Percentiles rank a stretch among this genome's conserved stretches.
These are phyloP conservation scores for Colletotrichum somersetense DNA, from an alignment of 2,329 filamentous ascomycete genomes.

Conservation along the genomic window DNA sequence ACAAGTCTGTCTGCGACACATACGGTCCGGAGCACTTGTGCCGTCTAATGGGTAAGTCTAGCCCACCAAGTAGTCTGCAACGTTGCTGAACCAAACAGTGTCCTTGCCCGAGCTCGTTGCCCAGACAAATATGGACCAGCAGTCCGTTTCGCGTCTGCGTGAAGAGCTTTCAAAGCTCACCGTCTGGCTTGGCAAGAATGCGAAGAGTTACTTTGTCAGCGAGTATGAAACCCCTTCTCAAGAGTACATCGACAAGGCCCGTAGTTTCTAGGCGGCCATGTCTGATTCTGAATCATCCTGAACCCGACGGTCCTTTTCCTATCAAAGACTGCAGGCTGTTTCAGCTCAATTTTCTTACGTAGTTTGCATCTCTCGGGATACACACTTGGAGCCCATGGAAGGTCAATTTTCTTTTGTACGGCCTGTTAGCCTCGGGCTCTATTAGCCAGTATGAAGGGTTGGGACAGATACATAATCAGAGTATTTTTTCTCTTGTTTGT, in stretches of 20 bases:
- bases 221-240: constrained; percentile 80
- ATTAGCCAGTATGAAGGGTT: constrained; percentile 27
- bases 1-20: constrained; percentile 81
- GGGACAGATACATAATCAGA: constrained; percentile 22
- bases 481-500: neutral
- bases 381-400: neutral
- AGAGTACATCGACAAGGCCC: constrained; percentile 79
- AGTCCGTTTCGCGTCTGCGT: constrained; percentile 87
- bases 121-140: constrained; percentile 97
- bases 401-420: neutral
- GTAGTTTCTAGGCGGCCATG: constrained; percentile 54
- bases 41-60: constrained; percentile 82
- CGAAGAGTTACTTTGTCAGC: constrained; percentile 80
- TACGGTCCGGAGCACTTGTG: constrained; percentile 95
- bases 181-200: constrained; percentile 84
- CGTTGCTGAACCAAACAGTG: constrained; percentile 65
- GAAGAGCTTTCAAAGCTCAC: constrained; percentile 91
- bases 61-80: neutral
- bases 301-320: neutral
- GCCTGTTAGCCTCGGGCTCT: constrained; percentile 10
- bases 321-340: neutral
- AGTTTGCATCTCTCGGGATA: neutral
- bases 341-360: neutral
- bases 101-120: constrained; percentile 93
- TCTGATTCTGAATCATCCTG: neutral